Conservation (phyloP, 2,329 filamentous ascomycete genomes). For the Thermothelomyces thermophilus region DNA sequence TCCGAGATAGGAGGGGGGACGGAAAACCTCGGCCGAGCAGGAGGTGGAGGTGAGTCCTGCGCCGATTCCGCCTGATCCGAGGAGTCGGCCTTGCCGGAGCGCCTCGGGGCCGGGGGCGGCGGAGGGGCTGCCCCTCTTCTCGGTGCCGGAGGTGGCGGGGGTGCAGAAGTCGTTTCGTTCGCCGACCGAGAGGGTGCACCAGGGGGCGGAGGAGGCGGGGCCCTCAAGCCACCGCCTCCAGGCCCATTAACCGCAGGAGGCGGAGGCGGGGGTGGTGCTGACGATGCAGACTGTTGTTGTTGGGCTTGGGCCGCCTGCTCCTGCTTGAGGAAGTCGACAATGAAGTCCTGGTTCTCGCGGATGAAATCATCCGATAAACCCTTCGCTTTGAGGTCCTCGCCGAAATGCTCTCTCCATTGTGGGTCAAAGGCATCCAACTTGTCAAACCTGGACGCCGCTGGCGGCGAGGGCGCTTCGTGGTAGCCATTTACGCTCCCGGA, state of each 20-base stretch:
- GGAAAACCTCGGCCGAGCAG: conserved; percentile 63
- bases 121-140: conserved; percentile 41
- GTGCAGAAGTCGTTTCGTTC: conserved; percentile 26
- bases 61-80: conserved; percentile 38
- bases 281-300: conserved; percentile 20
- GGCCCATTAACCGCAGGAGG: conserved; percentile 31
- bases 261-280: conserved; percentile 23
- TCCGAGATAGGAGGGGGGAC: conserved; percentile 85
- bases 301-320: conserved; percentile 42
- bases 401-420: conserved; percentile 59
- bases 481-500: conserved; percentile 41
- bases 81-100: conserved; percentile 48
- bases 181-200: conserved; percentile 23
- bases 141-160: conserved; percentile 31
- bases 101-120: conserved; percentile 53
- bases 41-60: conserved; percentile 64
- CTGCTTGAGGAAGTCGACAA: conserved; percentile 56
- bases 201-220: conserved; percentile 38
- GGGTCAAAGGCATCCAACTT: conserved; percentile 59
- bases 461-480: conserved; percentile 33
- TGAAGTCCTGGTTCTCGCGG: conserved; percentile 62
- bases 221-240: conserved; percentile 31
- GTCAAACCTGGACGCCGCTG: conserved; percentile 50
- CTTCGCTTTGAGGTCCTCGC: conserved; percentile 55
- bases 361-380: conserved; percentile 61